Evolutionary conservation across 768 basidiomycete genomes (phyloP), one percentile per base, ranked within the genome.

Genomic region (Xerocomus spinulosus): DNA sequence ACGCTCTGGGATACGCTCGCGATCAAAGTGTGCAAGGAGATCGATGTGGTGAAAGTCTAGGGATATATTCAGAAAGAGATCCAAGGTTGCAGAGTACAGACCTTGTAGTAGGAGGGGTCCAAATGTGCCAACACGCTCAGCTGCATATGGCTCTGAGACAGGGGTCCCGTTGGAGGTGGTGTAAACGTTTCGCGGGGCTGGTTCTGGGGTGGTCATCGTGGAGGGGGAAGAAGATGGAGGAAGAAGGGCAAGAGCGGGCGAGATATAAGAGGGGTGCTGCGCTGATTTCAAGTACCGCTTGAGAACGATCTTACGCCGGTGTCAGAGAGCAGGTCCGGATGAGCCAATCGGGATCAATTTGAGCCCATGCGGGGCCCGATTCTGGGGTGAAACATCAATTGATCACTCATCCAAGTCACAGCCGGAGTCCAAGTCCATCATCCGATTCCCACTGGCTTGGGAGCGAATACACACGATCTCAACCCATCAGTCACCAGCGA

Each of bases 1-100:
- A 68, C 92, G 90, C 76, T 95, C 92, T 14, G 94, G 95, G 61
- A 98, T 95, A 65, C 95, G 87, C 70, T 96, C 93, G 50, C 90
- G 84, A 67, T 91, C 89, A 59, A 94, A 93, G 73, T 95, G 93
- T 14, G 90, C 84, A 52, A 98, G 81, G 41, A 87, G 74, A 70
- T 92, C 91, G 62, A 94, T 85, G 69, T 88, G 82, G 68, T 90
- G 85, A 73, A 91, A 92, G 66, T 92, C 89, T 87, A 50, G 46
- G 12, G 24, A 28, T 30, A 24, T 17, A 54, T 62, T 34, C 67
- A 50, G 43, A 44, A 18, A 50, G 14, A 20, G 17, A 36, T 30
- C 18, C 15, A 24, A 17, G 15, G 20, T 5, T 17, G 23, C 33
- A 48, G 36, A 47, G 8, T 6, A 68, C 73, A 21, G 46, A 86